Conservation (phyloP, 371 early-diverging fungal species). For the Thermomucor indicae-seudaticae region DNA sequence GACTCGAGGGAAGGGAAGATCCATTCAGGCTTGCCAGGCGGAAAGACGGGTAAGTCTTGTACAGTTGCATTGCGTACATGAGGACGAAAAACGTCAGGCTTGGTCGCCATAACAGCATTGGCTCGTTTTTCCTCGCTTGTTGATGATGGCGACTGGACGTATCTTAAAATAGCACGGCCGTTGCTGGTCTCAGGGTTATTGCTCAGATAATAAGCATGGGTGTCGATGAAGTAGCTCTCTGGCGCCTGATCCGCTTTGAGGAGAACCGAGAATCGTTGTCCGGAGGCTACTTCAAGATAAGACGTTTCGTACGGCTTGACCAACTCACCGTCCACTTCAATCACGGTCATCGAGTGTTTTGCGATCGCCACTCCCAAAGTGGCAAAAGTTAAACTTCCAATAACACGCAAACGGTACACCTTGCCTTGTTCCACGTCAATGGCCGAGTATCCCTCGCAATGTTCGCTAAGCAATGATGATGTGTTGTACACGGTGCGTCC, state of each 20-base stretch:
- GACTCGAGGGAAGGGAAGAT: constrained; percentile 8
- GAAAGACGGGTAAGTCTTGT: constrained; percentile 2
- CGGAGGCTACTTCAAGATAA: constrained; percentile 14
- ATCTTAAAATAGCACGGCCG: constrained; percentile 15
- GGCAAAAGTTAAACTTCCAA: constrained; percentile 29
- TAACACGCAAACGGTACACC: constrained; percentile 34
- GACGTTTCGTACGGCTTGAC: constrained; percentile 7
- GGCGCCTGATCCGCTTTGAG: constrained; percentile 12
- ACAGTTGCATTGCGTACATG: not conserved
- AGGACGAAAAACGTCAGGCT: not conserved
- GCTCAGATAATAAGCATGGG: constrained; percentile 3
- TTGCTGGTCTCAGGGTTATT: not conserved
- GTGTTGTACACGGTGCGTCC: constrained; percentile 28
- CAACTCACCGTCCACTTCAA: constrained; percentile 39
- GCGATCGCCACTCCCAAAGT: constrained; percentile 33
- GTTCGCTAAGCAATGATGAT: not conserved
- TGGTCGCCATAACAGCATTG: not conserved
- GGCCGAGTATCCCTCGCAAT: constrained; percentile 26
- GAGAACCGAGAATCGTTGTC: constrained; percentile 24
- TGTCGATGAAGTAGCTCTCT: constrained; percentile 8
- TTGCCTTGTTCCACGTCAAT: constrained; percentile 33
- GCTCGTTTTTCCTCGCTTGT: not conserved
- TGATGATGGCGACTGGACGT: constrained; percentile 1
- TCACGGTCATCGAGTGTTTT: constrained; percentile 38
- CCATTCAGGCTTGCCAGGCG: constrained; percentile 10